Evolutionary conservation across 2,329 filamentous ascomycete species (phyloP).

Genomic region (Mycosphaerella sp.): DNA sequence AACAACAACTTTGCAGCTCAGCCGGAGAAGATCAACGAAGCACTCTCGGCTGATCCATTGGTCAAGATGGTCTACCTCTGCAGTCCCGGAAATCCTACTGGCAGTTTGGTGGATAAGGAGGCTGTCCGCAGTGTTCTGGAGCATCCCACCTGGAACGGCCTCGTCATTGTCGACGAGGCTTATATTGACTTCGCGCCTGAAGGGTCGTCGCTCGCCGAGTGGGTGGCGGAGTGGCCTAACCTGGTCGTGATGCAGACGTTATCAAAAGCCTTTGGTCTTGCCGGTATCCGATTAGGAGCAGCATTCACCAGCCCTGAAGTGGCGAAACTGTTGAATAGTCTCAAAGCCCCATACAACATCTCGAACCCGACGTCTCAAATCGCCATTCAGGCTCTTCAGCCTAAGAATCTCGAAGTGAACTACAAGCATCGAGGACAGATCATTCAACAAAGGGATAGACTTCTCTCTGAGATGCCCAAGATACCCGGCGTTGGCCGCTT

Average conservation of each 20-base stretch:
- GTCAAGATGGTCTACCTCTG: conserved; percentile 92
- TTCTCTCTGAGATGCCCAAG: conserved; percentile 65
- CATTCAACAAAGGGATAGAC: conserved; percentile 66
- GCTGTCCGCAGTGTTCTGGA: conserved; percentile 68
- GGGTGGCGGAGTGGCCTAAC: conserved; percentile 89
- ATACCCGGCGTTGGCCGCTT: conserved; percentile 75
- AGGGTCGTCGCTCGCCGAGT: conserved; percentile 76
- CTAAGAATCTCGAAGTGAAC: conserved; percentile 67
- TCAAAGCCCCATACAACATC: conserved; percentile 97
- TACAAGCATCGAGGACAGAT: conserved; percentile 62
- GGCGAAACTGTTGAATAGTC: conserved; percentile 73
- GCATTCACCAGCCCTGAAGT: conserved; percentile 73
- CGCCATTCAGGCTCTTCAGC: conserved; percentile 64
- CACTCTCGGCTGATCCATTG: conserved; percentile 55
- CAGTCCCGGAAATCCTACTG: conserved; percentile 93
- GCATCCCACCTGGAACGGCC: conserved; percentile 90
- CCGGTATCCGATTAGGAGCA: conserved; percentile 82
- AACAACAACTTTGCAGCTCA: conserved; percentile 70
- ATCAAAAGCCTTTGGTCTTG: conserved; percentile 95
- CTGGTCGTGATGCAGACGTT: conserved; percentile 96
- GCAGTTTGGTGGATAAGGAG: conserved; percentile 66
- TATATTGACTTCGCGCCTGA: conserved; percentile 91
- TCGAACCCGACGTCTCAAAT: conserved; percentile 79
- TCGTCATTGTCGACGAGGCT: conserved; percentile 90
- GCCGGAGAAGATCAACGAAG: conserved; percentile 59